phyloP scores from a whole-genome alignment of 345 rosid species.

The Adansonia digitata region DNA sequence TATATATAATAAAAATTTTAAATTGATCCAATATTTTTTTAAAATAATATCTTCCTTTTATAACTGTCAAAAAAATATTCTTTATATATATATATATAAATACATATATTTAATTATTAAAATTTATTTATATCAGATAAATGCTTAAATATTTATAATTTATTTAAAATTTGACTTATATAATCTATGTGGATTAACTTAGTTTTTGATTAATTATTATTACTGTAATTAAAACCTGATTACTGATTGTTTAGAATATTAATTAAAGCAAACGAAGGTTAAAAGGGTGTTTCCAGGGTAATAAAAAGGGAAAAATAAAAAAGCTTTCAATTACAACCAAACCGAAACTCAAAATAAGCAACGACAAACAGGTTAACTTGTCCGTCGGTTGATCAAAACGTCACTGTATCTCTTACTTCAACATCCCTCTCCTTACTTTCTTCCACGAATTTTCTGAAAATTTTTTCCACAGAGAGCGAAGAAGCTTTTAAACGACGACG shows the following conservation, averaged over 20 bases:
- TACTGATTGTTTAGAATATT: not conserved
- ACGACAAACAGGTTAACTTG: no score
- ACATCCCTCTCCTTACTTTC: not conserved
- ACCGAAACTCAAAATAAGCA: not conserved
- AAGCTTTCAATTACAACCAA: not conserved
- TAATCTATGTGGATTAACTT: no score
- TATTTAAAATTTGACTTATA: no score
- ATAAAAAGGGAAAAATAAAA: not conserved
- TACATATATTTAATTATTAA: no score
- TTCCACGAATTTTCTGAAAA: not conserved
- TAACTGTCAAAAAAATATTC: no score
- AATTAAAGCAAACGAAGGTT: not conserved
- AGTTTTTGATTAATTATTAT: no score
- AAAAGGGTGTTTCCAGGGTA: not conserved
- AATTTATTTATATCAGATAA: no score
- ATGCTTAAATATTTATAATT: no score
- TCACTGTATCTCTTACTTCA: not conserved
- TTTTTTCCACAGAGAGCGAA: not conserved
- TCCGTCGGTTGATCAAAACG: conserved; percentile 8
- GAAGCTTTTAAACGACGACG: not conserved
- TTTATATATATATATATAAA: no score
- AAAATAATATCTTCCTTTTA: no score
- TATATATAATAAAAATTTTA: no score
- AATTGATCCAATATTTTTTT: no score
- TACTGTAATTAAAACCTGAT: not conserved